Base-by-base conservation (phyloP, 768 basidiomycete genomes). In the Gelatoporia subvermispora region DNA sequence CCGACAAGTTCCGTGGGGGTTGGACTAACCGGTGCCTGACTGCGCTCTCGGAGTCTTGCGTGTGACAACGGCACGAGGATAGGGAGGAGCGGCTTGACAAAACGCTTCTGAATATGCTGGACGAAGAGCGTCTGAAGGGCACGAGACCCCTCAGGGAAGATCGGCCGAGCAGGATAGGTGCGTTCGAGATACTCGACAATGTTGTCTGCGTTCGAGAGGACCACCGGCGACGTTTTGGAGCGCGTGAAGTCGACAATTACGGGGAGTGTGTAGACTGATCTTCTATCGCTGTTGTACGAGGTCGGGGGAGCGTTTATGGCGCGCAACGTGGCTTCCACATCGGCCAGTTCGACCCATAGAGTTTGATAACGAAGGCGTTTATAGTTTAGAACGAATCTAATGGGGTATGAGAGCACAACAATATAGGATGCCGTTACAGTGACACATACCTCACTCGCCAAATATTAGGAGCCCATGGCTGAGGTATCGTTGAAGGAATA, bases 391-490 rank as follows among this genome's bases (percentile, higher is more conserved):
- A 87, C 79, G 43, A 87, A 77, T 41, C 85, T 87, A 37, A 10
- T 9, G 23, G 15, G 16, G 1, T 23, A 45, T 49, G 11, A 51
- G 45, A 22, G 43, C 3, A 17, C 7, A 15, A 1, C 8, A 3
- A 15, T 8, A 37, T 15, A 31, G 25, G 45, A 23, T 31, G 5
- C 28, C 28, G 13, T n/a, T 15, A 21, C n/a, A 36, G 38, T 18
- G 34, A 13, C 15, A 47, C 68, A 25, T 45, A 81, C 84, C 86
- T 70, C 53, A 88, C 76, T 38, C 83, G 73, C 85, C 85, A 88
- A 23, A 84, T 68, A 53, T 84, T 85, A 23, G 86, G 86, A 44
- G 81, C 81, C 85, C 85, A 88, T n/a, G 85, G 75, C 45, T 84
- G 80, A 2, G 79, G 71, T 8, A 71, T 72, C 42, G 71, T 71